Percentiles rank a stretch among this genome's conserved stretches.
Conservation (phyloP, 495 filamentous ascomycete genomes). For the Penicillium bialowiezense region DNA sequence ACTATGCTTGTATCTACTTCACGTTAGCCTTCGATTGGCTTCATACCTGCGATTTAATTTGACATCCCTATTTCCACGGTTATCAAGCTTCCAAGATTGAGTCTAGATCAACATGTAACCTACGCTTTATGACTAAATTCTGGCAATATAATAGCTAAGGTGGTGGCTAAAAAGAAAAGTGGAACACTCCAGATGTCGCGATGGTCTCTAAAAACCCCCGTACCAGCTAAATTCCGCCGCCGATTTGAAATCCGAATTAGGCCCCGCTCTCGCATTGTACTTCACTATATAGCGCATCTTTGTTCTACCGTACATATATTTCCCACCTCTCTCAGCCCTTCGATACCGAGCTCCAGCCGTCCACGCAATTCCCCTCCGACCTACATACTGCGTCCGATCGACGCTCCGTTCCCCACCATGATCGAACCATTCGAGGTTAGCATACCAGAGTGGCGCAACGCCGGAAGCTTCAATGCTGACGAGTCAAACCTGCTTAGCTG, state of each 20-base stretch:
- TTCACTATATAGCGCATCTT: background rate
- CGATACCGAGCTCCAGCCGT: too few relatives aligned
- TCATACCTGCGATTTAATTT: too few relatives aligned
- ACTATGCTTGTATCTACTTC: too few relatives aligned
- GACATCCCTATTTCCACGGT: too few relatives aligned
- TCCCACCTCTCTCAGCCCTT: background rate
- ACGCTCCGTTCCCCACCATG: slow-evolving; percentile 35
- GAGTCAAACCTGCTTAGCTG: slow-evolving; percentile 51
- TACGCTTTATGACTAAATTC: too few relatives aligned
- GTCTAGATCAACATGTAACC: too few relatives aligned
- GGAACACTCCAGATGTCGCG: too few relatives aligned
- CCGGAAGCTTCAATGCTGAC: slow-evolving; percentile 7
- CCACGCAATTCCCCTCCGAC: background rate
- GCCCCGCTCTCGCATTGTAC: slow-evolving; percentile 22
- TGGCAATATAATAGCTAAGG: too few relatives aligned
- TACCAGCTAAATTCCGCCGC: background rate
- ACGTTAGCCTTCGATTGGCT: too few relatives aligned
- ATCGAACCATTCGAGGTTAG: slow-evolving; percentile 59
- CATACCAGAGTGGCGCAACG: slow-evolving; percentile 6
- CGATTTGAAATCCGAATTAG: slow-evolving; percentile 39
- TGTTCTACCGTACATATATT: background rate
- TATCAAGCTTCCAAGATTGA: too few relatives aligned
- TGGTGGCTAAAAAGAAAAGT: too few relatives aligned
- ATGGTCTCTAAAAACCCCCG: too few relatives aligned
- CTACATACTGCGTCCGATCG: slow-evolving; percentile 13